Percentiles rank a stretch among this genome's conserved stretches.
Conservation (phyloP, 2,329 filamentous ascomycete species). For the Hymenoscyphus linearis region DNA sequence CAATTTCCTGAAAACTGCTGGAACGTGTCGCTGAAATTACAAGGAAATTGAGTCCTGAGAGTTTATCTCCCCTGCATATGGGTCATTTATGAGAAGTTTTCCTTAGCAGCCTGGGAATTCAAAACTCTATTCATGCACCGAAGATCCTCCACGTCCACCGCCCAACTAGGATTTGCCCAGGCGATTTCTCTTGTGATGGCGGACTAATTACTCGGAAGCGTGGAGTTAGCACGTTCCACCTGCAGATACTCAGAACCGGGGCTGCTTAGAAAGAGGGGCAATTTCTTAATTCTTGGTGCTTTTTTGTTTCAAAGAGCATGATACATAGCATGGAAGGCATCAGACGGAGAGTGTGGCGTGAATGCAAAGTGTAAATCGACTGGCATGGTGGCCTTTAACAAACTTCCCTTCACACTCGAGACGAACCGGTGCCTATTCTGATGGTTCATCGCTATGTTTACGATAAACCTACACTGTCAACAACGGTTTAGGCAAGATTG, state of each 20-base stretch:
- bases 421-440: background rate
- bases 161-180: background rate
- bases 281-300: background rate
- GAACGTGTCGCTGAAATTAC: background rate
- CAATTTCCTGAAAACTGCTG: background rate
- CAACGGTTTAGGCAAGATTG: background rate
- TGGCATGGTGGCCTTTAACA: background rate
- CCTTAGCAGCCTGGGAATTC: background rate
- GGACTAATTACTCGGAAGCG: background rate
- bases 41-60: background rate
- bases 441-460: background rate
- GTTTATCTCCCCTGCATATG: background rate
- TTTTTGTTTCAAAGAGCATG: background rate
- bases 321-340: background rate
- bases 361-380: background rate
- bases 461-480: background rate
- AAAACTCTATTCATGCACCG: conserved; percentile 1
- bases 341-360: background rate
- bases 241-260: background rate
- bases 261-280: background rate
- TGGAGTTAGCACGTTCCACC: background rate
- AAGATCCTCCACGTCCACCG: conserved; percentile 6
- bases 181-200: background rate
- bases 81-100: background rate
- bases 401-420: background rate